phyloP scores from a whole-genome alignment of 208 protist species.

The Leishmania turanica region DNA sequence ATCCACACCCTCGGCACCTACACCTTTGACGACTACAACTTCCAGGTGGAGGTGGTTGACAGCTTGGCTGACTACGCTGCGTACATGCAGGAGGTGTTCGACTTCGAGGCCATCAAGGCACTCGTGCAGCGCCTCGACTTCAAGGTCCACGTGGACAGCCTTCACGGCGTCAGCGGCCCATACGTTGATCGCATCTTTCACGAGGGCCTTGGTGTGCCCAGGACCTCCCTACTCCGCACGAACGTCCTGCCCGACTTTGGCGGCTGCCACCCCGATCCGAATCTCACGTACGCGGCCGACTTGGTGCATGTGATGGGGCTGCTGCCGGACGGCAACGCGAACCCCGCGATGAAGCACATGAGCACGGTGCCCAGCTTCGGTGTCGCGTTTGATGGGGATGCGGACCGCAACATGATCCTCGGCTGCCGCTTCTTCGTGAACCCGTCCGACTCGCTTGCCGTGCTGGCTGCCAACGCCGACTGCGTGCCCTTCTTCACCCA shows the following conservation, averaged over 20 bases:
- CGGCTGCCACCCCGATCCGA: conserved; percentile 97
- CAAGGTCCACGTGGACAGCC: conserved; percentile 90
- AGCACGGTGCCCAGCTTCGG: conserved; percentile 88
- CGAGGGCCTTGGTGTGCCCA: conserved; percentile 84
- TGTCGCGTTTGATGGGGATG: conserved; percentile 98
- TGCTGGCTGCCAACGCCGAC: conserved; percentile 94
- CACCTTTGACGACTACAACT: conserved; percentile 44
- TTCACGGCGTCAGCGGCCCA: conserved; percentile 96
- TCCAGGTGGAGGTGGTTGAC: conserved; percentile 94
- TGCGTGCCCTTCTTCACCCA: conserved; percentile 93
- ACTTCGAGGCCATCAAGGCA: conserved; percentile 85
- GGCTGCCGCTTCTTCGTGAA: conserved; percentile 97
- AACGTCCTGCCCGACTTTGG: conserved; percentile 93
- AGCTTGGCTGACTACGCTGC: conserved; percentile 87
- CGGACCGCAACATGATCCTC: conserved; percentile 98
- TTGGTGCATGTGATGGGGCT: conserved; percentile 93
- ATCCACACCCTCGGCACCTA: conserved; percentile 56
- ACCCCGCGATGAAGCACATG: conserved; percentile 17
- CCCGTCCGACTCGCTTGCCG: conserved; percentile 97
- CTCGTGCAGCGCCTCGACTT: conserved; percentile 87
- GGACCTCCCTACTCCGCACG: conserved; percentile 53
- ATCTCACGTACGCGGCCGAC: conserved; percentile 96
- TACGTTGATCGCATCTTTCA: conserved; percentile 95
- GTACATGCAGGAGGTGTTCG: conserved; percentile 95
- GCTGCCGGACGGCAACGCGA: conserved; percentile 52